A percentile compares a stretch with the other conserved stretches of the same genome.
These are phyloP conservation scores for Kwoniella dejecticola DNA, from an alignment of 768 basidiomycete genomes.

Conservation along the genomic window DNA sequence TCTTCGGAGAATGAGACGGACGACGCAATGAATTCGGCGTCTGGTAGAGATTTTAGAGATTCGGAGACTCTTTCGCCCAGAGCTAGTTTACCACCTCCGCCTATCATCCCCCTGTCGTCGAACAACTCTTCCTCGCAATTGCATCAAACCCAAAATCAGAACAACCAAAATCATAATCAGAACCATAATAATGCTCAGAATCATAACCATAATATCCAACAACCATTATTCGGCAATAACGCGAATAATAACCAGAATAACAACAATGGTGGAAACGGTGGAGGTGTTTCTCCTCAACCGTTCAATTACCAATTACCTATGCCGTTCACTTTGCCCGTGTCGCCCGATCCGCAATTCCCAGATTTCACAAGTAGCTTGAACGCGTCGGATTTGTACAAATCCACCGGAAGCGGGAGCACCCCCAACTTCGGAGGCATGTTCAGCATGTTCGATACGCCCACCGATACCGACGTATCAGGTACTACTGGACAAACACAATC, in stretches of 20 bases:
- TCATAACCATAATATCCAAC: conserved; percentile 4
- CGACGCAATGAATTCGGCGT: conserved; percentile 2
- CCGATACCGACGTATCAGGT: not conserved
- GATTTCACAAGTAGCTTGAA: conserved; percentile 29
- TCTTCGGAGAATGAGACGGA: conserved; percentile 14
- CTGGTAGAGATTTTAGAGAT: conserved; percentile 20
- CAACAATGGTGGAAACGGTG: not conserved
- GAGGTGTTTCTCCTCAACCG: conserved; percentile 6
- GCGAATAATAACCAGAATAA: not conserved
- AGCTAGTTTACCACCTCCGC: conserved; percentile 9
- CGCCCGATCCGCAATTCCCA: conserved; percentile 27
- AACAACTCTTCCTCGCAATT: conserved; percentile 5
- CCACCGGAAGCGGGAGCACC: not conserved
- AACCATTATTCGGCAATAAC: not conserved
- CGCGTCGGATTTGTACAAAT: conserved; percentile 27
- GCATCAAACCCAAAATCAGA: conserved; percentile 10
- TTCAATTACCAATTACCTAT: conserved; percentile 43
- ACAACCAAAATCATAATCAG: not conserved
- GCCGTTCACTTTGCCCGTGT: conserved; percentile 35
- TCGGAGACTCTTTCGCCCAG: conserved; percentile 29
- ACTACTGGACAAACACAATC: conserved; percentile 1
- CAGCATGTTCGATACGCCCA: conserved; percentile 31
- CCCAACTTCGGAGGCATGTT: conserved; percentile 34
- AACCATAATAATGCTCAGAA: not conserved
- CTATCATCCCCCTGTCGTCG: not conserved